phyloP scores from a whole-genome alignment of 2,329 filamentous ascomycete genomes.

The Penicillium sp. region DNA sequence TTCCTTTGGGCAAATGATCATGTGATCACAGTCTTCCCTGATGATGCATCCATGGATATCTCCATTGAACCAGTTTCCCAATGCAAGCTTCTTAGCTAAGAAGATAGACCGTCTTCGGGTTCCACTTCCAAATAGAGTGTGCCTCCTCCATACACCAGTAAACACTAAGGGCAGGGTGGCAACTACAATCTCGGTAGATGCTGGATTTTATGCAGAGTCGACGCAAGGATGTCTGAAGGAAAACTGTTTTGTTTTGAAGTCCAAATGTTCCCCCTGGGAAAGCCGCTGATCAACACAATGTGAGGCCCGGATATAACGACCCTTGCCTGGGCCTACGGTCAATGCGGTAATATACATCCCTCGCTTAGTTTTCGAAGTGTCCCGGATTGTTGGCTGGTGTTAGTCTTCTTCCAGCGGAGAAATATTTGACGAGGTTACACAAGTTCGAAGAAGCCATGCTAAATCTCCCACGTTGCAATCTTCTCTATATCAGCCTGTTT shows the following conservation, averaged over 20 bases:
- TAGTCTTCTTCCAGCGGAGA: background rate
- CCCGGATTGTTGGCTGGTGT: background rate
- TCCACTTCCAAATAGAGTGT: background rate
- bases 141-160: background rate
- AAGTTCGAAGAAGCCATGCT: background rate
- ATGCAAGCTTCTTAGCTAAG: no score
- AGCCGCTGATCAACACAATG: background rate
- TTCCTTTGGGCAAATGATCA: background rate
- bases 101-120: background rate
- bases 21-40: background rate
- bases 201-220: background rate
- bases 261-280: background rate
- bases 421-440: background rate
- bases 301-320: background rate
- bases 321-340: slow-evolving; percentile 6
- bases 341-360: background rate
- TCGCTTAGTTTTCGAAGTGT: background rate
- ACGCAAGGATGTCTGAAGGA: background rate
- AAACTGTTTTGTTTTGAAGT: background rate
- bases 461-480: background rate
- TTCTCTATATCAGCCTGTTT: background rate
- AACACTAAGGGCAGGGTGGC: background rate
- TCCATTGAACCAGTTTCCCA: background rate
- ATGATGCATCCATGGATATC: background rate
- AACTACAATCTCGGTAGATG: background rate